Percentiles rank a stretch among this genome's conserved stretches.
Conservation (phyloP, 1,284 basidiomycete genomes). For the Puccinia brachypodii region DNA sequence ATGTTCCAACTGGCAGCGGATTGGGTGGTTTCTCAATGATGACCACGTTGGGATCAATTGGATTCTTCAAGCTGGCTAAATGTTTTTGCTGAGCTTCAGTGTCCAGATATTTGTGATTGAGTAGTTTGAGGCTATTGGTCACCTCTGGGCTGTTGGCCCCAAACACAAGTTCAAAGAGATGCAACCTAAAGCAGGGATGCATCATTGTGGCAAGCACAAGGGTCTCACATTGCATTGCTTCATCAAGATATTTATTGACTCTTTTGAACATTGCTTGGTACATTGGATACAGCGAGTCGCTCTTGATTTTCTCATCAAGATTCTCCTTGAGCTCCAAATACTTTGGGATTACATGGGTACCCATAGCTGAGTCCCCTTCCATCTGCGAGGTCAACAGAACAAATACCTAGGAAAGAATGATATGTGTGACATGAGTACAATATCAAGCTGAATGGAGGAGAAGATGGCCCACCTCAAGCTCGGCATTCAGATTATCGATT, state of each 20-base stretch:
- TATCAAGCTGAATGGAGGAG: neutral
- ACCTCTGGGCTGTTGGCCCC: neutral
- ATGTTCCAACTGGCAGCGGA: neutral
- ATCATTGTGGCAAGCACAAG: neutral
- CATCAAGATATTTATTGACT: neutral
- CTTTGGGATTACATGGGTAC: neutral
- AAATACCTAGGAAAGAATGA: neutral
- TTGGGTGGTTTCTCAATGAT: neutral
- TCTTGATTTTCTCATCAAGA: neutral
- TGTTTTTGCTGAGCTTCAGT: neutral
- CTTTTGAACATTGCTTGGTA: neutral
- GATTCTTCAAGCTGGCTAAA: neutral
- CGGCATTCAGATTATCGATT: neutral
- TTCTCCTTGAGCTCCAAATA: neutral
- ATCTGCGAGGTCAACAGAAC: neutral
- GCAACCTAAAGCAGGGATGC: neutral
- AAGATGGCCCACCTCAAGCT: neutral
- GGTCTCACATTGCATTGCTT: neutral
- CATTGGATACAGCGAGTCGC: conserved; percentile 9
- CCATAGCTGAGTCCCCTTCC: neutral
- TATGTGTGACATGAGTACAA: neutral
- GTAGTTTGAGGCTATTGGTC: neutral
- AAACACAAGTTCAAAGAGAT: neutral
- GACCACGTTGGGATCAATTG: neutral
- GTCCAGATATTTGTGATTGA: neutral